Conservation (phyloP, 139 green algal species). For the Desmodesmus armatus region DNA sequence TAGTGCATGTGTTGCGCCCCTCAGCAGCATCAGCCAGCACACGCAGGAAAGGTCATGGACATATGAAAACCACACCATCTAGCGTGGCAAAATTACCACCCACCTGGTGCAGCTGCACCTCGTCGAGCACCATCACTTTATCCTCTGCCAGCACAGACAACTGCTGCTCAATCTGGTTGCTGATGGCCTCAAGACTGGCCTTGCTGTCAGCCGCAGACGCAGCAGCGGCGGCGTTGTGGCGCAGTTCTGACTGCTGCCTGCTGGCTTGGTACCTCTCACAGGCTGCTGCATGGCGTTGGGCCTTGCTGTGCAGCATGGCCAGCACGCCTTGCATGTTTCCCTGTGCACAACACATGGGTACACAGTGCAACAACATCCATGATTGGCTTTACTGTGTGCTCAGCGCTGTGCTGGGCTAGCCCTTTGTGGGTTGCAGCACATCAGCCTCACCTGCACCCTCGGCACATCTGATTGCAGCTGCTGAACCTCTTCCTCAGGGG, state of each 20-base stretch:
- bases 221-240: background rate
- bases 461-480: background rate
- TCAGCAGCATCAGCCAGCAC: background rate
- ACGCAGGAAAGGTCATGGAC: background rate
- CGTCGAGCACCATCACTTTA: conserved; percentile 56
- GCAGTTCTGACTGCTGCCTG: conserved; percentile 11
- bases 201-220: conserved; percentile 31
- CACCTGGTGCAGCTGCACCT: conserved; percentile 50
- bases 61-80: background rate
- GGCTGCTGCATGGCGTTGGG: conserved; percentile 40
- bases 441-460: background rate
- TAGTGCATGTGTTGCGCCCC: background rate
- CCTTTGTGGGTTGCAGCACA: background rate
- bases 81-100: background rate
- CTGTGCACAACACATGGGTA: background rate
- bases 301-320: conserved; percentile 35
- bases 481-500: background rate
- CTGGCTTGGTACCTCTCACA: conserved; percentile 35
- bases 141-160: conserved; percentile 63
- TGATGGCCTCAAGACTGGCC: conserved; percentile 35
- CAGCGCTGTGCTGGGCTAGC: background rate
- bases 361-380: background rate
- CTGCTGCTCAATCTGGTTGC: conserved; percentile 44
- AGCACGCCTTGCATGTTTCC: background rate
- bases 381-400: background rate